Evolutionary conservation across 2,329 filamentous ascomycete genomes (phyloP).

Genomic region (Fusarium chuoi): DNA sequence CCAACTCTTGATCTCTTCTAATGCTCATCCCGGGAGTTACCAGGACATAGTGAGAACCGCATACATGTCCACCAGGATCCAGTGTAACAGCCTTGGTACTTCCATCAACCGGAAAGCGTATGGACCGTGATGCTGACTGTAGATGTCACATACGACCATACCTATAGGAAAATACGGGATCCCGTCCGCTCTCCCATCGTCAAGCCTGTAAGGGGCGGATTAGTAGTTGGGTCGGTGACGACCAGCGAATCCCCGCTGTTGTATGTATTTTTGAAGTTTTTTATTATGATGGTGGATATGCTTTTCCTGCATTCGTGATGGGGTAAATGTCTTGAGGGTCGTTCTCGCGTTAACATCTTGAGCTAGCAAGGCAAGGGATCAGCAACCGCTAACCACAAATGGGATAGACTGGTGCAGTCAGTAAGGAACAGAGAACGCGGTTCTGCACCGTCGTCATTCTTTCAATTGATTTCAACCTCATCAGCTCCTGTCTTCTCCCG

Average conservation of each 20-base stretch:
- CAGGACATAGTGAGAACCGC: accelerated
- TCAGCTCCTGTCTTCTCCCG: not conserved
- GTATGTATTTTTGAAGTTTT: not conserved
- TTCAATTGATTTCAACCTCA: too few relatives aligned
- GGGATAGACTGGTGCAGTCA: not conserved
- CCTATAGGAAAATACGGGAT: not conserved
- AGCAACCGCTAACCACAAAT: not conserved
- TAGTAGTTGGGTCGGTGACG: conserved; percentile 1
- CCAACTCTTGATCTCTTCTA: not conserved
- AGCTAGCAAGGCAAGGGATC: too few relatives aligned
- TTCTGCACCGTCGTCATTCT: not conserved
- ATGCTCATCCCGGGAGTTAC: not conserved
- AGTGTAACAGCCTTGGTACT: accelerated
- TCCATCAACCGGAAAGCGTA: accelerated
- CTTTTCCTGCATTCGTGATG: not conserved
- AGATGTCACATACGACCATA: not conserved
- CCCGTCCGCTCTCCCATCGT: conserved; percentile 1
- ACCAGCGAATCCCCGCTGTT: conserved; percentile 1
- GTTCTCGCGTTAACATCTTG: not conserved
- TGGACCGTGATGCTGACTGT: accelerated
- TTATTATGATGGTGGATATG: not conserved
- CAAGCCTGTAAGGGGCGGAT: not conserved
- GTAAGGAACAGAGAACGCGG: not conserved
- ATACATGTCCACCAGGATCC: accelerated
- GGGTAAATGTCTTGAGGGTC: not conserved